Evolutionary conservation across 73 alveolate species (phyloP).

Genomic region (Paramecium pentaurelia): DNA sequence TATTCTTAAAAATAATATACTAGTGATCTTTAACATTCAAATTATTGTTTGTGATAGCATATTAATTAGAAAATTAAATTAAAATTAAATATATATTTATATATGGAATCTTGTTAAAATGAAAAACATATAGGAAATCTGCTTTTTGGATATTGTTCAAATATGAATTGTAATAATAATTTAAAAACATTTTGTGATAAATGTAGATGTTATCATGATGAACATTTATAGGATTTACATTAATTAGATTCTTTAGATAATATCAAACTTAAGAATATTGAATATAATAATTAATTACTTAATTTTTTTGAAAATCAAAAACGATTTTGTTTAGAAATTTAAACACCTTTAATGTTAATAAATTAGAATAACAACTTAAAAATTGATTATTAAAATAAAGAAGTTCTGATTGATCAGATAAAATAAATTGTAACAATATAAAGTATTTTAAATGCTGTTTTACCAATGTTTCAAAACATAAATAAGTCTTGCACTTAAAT

Average conservation of each 20-base stretch:
- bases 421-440: background rate
- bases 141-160: background rate
- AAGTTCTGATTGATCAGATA: background rate
- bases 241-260: background rate
- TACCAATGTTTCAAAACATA: background rate
- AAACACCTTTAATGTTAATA: background rate
- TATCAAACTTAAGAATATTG: background rate
- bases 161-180: background rate
- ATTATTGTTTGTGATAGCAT: no score
- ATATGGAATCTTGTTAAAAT: background rate
- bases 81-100: background rate
- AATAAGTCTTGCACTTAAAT: background rate
- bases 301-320: background rate
- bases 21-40: background rate
- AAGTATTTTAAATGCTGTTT: background rate
- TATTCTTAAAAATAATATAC: no score
- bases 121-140: background rate
- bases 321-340: background rate
- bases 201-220: background rate
- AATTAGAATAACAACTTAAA: background rate
- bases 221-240: background rate
- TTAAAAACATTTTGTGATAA: background rate
- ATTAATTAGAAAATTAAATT: background rate
- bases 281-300: background rate
- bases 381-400: background rate